These are phyloP conservation scores for Niveomyces coronatus DNA, from an alignment of 2,329 filamentous ascomycete genomes.

Conservation along the genomic window DNA sequence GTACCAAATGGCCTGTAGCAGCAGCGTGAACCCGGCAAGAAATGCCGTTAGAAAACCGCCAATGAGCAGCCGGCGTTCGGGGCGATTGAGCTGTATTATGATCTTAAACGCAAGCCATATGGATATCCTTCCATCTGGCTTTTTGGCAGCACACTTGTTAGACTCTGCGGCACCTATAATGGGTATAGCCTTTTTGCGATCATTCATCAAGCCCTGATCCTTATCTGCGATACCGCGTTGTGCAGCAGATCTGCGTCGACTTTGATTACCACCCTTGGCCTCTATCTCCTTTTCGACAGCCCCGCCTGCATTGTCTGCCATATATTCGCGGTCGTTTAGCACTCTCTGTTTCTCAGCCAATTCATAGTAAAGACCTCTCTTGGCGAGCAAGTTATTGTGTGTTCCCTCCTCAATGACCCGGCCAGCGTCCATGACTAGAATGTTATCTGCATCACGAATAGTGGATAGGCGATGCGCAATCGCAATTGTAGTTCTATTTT, in stretches of 20 bases:
- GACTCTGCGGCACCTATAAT: too few relatives aligned
- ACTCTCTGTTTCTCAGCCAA: conserved; percentile 24
- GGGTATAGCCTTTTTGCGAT: background rate
- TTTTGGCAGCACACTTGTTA: too few relatives aligned
- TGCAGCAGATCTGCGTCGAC: background rate
- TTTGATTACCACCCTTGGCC: background rate
- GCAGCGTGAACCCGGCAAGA: background rate
- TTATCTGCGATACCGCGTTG: background rate
- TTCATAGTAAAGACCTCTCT: background rate
- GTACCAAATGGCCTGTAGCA: background rate
- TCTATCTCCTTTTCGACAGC: conserved; percentile 15
- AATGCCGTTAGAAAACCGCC: background rate
- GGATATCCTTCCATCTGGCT: too few relatives aligned
- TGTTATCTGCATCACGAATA: conserved; percentile 49
- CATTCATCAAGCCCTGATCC: background rate
- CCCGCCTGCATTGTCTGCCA: too few relatives aligned
- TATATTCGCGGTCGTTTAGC: conserved; percentile 5
- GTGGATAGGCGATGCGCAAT: conserved; percentile 51
- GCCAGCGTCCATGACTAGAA: conserved; percentile 50
- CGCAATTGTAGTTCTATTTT: conserved; percentile 50
- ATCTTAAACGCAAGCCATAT: background rate
- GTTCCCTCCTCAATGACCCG: conserved; percentile 49
- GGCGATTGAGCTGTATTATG: background rate
- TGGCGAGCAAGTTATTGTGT: conserved; percentile 41
- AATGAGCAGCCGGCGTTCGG: background rate